Evolutionary conservation across 2,329 filamentous ascomycete species (phyloP).

Genomic region (Amphichorda felina): DNA sequence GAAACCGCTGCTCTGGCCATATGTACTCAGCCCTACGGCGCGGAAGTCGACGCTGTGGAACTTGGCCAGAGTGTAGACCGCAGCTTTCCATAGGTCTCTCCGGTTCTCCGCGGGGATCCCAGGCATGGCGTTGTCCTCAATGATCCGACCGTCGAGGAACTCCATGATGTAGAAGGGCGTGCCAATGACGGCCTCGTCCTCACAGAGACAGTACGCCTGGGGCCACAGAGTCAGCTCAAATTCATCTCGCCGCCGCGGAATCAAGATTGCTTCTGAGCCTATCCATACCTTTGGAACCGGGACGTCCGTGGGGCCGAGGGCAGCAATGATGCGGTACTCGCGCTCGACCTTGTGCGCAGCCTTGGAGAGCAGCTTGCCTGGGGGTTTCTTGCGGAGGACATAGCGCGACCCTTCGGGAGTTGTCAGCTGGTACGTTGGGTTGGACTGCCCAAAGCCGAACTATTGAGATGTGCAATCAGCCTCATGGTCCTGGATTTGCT

Average conservation of each 20-base stretch:
- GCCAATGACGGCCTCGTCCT: constrained; percentile 64
- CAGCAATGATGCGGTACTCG: constrained; percentile 74
- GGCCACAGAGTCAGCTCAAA: background rate
- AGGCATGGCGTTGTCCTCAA: constrained; percentile 69
- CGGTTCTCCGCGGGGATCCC: constrained; percentile 50
- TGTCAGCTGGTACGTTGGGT: constrained; percentile 4
- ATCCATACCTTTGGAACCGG: constrained; percentile 51
- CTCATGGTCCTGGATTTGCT: background rate
- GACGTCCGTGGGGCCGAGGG: constrained; percentile 60
- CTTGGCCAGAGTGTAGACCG: constrained; percentile 66
- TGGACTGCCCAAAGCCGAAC: constrained; percentile 4
- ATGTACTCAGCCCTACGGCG: constrained; percentile 51
- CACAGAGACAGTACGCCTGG: constrained; percentile 60
- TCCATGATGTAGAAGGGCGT: constrained; percentile 91
- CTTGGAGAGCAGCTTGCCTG: constrained; percentile 71
- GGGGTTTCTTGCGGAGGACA: constrained; percentile 87
- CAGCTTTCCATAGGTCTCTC: constrained; percentile 66
- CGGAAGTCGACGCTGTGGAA: constrained; percentile 61
- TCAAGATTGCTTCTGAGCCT: background rate
- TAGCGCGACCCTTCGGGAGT: constrained; percentile 1
- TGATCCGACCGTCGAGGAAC: constrained; percentile 77
- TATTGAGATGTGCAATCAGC: background rate
- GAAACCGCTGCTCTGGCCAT: constrained; percentile 60
- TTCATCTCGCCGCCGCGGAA: background rate
- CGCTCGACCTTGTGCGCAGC: constrained; percentile 86